Evolutionary conservation across 2,329 filamentous ascomycete genomes (phyloP), one percentile per base, ranked within the genome.

Genomic region (Ramularia endophylla): DNA sequence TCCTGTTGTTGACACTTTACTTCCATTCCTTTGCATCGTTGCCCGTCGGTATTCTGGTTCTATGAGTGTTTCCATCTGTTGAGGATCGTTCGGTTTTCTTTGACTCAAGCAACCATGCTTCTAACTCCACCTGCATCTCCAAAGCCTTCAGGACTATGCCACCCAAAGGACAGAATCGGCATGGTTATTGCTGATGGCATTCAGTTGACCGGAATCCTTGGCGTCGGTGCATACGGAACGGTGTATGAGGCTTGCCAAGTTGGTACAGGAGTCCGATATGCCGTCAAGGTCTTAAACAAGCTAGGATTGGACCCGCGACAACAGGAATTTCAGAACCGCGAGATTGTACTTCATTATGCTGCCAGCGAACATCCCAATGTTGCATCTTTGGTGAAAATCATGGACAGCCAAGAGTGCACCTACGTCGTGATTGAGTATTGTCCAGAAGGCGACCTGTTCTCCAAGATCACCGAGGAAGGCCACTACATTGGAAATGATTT

Each of bases 401-500:
- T 97, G 71, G 87, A 95, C 66, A 83, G 85, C 58, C 74, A 78
- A 47, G 88, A 95, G 65, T 95, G 88, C 75, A 94, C 89, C 51
- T 97, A 87, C 68, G 90, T 97, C 57, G 85, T 98, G 52, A 77
- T 98, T 64, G 92, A 98, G 66, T 97, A 89, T 66, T 97, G 90
- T 70, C 87, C 88, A 5, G 92, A 97, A 65, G 92, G 92, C 60
- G 92, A 98, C 64, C 70, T 98, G 51, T 98, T 98, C 69, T 84
- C 85, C 65, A 95, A 94, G 70, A 98, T 98, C 68, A 97, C 92
- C 48, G 90, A 97, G 67, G 80, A 85, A 59, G 86, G 88, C 62
- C 86, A 87, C 64, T 98, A 94, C 65, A 82, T 95, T 57, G 86
- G 87, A 68, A 89, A 95, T 71, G 90, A 97, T 71, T 77, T 80